A percentile compares a stretch with the other conserved stretches of the same genome.
These are phyloP conservation scores for Opeltia flavorubescens DNA, from an alignment of 495 filamentous ascomycete species.

Conservation along the genomic window DNA sequence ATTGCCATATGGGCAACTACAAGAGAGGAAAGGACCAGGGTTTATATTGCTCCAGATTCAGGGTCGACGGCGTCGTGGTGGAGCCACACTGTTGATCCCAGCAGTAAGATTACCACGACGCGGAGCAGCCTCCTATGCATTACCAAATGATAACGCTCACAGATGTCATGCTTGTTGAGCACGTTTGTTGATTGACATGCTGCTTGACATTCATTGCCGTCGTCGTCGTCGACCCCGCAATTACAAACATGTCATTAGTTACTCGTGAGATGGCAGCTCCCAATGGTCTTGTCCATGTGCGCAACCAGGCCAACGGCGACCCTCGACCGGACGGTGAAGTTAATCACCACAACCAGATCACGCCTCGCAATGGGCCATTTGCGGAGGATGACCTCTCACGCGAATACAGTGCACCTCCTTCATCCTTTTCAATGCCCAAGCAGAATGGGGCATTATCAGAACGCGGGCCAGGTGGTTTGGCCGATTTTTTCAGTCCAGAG, in stretches of 20 bases:
- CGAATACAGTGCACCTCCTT: conserved; percentile 12
- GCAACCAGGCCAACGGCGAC: not conserved
- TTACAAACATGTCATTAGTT: conserved; percentile 8
- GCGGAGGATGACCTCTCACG: conserved; percentile 9
- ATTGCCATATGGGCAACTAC: too few relatives aligned
- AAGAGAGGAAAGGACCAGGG: not conserved
- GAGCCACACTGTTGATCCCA: not conserved
- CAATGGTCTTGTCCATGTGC: not conserved
- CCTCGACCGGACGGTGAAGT: not conserved
- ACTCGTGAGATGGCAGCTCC: conserved; percentile 7
- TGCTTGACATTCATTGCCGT: too few relatives aligned
- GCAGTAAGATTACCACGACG: not conserved
- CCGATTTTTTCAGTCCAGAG: conserved; percentile 30
- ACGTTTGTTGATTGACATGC: not conserved
- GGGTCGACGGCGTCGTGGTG: not conserved
- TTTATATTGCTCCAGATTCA: not conserved
- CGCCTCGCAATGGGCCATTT: conserved; percentile 4
- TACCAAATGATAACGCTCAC: not conserved
- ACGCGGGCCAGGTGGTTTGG: conserved; percentile 10
- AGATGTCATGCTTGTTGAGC: not conserved
- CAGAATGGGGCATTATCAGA: conserved; percentile 5
- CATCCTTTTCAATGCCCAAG: conserved; percentile 15
- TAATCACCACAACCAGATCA: conserved; percentile 1
- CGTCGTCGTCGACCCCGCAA: not conserved
- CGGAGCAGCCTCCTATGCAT: not conserved